Conservation (phyloP, 257 asterid genomes). For the Salvia splendens region DNA sequence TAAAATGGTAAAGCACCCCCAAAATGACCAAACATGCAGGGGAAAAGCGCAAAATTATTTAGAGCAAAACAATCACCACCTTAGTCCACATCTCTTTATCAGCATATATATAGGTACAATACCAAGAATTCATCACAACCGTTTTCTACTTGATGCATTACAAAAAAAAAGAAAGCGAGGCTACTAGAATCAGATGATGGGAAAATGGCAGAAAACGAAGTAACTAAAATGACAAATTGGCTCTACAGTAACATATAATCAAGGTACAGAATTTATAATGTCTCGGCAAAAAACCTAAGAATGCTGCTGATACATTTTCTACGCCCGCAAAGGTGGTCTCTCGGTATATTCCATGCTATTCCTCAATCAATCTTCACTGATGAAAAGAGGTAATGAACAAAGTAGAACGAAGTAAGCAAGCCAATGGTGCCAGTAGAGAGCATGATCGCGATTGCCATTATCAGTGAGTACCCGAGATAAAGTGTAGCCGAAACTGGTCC, state of each 20-base stretch:
- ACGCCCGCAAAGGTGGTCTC: conserved; percentile 7
- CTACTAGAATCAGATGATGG: conserved; percentile 15
- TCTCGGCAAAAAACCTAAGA: conserved; percentile 29
- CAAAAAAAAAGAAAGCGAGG: neutral
- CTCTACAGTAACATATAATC: conserved; percentile 30
- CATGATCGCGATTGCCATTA: conserved; percentile 81
- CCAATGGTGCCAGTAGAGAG: conserved; percentile 83
- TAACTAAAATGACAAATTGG: conserved; percentile 41
- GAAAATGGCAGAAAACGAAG: conserved; percentile 25
- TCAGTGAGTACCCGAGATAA: conserved; percentile 74
- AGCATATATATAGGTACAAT: conserved; percentile 12
- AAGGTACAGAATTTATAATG: conserved; percentile 36
- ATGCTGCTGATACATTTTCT: conserved; percentile 21
- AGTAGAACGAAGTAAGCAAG: conserved; percentile 77
- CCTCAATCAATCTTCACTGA: conserved; percentile 84
- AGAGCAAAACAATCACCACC: conserved; percentile 13
- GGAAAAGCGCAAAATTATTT: conserved; percentile 6
- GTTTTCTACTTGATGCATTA: neutral
- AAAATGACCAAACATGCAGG: too few species aligned
- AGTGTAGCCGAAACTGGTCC: conserved; percentile 80
- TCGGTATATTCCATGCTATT: conserved; percentile 7
- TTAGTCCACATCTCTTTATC: conserved; percentile 8
- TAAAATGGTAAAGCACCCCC: too few species aligned
- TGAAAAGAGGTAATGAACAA: conserved; percentile 81
- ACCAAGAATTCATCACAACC: conserved; percentile 13